Conservation (phyloP, 2,329 filamentous ascomycete genomes). For the Cladosporium sp. region DNA sequence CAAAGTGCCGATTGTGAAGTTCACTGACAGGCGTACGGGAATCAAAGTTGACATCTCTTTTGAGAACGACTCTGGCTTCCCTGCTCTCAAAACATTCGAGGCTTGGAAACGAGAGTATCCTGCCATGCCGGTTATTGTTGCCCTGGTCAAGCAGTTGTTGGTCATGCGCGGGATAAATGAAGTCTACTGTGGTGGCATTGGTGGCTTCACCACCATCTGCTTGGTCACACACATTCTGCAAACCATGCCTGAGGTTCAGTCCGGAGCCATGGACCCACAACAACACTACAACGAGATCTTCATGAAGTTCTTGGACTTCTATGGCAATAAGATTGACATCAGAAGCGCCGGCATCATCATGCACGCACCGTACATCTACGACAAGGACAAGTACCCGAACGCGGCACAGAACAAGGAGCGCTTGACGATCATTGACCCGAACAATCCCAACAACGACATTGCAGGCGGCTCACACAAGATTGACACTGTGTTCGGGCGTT, state of each 20-base stretch:
- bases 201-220: conserved; percentile 92
- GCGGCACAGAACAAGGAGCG: conserved; percentile 54
- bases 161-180: conserved; percentile 89
- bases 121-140: conserved; percentile 81
- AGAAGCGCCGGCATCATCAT: conserved; percentile 71
- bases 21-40: conserved; percentile 73
- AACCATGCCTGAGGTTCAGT: conserved; percentile 67
- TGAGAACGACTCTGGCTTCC: conserved; percentile 81
- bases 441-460: conserved; percentile 82
- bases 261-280: conserved; percentile 56
- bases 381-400: conserved; percentile 64
- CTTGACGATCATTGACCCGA: conserved; percentile 89
- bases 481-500: conserved; percentile 65
- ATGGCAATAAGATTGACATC: conserved; percentile 79
- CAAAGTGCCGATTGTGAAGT: conserved; percentile 91
- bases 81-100: conserved; percentile 77
- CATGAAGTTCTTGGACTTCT: conserved; percentile 85
- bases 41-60: conserved; percentile 92
- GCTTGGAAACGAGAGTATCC: conserved; percentile 79
- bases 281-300: conserved; percentile 78
- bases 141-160: conserved; percentile 89
- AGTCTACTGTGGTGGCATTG: conserved; percentile 85
- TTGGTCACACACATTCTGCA: conserved; percentile 88
- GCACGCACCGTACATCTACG: conserved; percentile 71
- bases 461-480: conserved; percentile 80